Evolutionary conservation across 2,329 filamentous ascomycete species (phyloP).

Genomic region (Exophiala sideris): DNA sequence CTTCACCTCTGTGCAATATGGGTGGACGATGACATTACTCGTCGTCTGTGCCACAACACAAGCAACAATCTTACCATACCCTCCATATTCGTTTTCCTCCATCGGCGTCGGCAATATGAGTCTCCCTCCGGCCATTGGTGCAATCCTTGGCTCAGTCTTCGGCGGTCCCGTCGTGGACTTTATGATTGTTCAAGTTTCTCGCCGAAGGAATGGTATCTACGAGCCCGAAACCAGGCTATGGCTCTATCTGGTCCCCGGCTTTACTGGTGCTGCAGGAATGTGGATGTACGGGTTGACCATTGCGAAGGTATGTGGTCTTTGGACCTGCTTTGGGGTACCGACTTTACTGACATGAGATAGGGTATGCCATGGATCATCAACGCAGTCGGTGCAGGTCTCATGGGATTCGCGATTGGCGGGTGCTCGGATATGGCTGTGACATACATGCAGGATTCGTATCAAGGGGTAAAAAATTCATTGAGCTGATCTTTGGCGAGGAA

Average conservation of each 20-base stretch:
- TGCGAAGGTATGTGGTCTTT: conserved; percentile 23
- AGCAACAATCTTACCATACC: conserved; percentile 36
- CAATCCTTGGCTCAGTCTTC: conserved; percentile 39
- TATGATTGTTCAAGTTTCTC: conserved; percentile 41
- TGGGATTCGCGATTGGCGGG: conserved; percentile 33
- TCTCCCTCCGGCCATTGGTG: conserved; percentile 39
- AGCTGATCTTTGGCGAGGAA: too few relatives aligned
- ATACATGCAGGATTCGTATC: conserved; percentile 33
- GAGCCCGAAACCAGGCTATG: conserved; percentile 51
- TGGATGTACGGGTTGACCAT: conserved; percentile 41
- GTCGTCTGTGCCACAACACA: conserved; percentile 33
- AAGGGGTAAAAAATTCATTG: neutral
- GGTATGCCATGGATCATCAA: conserved; percentile 34
- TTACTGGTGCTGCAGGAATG: conserved; percentile 34
- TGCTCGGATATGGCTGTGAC: conserved; percentile 30
- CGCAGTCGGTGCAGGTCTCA: conserved; percentile 34
- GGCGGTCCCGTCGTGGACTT: conserved; percentile 41
- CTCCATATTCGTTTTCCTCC: conserved; percentile 34
- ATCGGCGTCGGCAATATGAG: conserved; percentile 35
- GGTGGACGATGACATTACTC: conserved; percentile 37
- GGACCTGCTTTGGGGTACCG: too few relatives aligned
- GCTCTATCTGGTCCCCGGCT: conserved; percentile 35
- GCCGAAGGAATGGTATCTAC: conserved; percentile 46
- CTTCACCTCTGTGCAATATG: conserved; percentile 41
- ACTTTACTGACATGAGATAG: neutral